Conservation (phyloP, 2,329 filamentous ascomycete genomes). For the Sarocladium strictum region DNA sequence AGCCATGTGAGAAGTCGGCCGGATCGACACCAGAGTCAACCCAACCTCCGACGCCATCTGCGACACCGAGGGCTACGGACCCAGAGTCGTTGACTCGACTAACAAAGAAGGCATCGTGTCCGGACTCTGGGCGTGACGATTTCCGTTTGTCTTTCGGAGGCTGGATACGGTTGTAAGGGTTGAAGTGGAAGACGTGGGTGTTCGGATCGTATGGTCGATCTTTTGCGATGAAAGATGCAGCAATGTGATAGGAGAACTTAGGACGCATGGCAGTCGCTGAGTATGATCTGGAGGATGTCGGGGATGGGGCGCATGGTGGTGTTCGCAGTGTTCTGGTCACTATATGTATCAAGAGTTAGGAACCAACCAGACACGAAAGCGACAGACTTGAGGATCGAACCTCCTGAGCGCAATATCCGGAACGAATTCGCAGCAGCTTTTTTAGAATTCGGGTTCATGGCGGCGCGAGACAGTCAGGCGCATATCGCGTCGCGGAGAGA, state of each 20-base stretch:
- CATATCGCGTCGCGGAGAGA: constrained; percentile 2
- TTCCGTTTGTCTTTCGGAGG: constrained; percentile 32
- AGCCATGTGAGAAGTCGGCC: constrained; percentile 87
- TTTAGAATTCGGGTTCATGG: neutral
- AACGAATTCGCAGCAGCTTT: neutral
- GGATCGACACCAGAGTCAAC: constrained; percentile 87
- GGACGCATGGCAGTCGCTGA: constrained; percentile 20
- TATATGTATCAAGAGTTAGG: neutral
- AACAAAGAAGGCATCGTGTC: constrained; percentile 96
- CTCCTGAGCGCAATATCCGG: neutral
- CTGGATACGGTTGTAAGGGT: constrained; percentile 53
- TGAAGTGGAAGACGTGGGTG: constrained; percentile 68
- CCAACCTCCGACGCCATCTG: constrained; percentile 96
- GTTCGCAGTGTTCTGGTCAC: neutral
- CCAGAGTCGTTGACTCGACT: constrained; percentile 67
- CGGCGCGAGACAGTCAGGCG: neutral
- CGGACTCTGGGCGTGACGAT: constrained; percentile 61
- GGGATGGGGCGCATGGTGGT: neutral
- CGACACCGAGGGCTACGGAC: constrained; percentile 77
- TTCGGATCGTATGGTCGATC: constrained; percentile 60
- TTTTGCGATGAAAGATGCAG: constrained; percentile 72
- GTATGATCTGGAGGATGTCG: neutral
- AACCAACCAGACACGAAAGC: neutral
- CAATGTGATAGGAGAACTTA: constrained; percentile 61
- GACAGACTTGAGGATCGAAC: neutral